Evolutionary conservation across 345 rosid genomes (phyloP).

Genomic region (sweet orange (Citrus sinensis)): DNA sequence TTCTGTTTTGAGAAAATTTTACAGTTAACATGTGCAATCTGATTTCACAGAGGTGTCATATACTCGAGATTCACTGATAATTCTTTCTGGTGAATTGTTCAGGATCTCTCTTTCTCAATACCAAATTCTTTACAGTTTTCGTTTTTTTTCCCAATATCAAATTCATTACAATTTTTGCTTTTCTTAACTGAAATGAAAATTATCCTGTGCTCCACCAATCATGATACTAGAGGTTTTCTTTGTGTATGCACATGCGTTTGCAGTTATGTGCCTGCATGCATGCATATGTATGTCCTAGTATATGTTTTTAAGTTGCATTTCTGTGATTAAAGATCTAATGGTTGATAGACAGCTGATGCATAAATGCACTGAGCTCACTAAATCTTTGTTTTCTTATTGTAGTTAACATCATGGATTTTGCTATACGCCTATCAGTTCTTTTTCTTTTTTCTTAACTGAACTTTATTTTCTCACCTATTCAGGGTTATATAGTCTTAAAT

Average conservation of each 20-base stretch:
- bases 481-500: constrained; percentile 79
- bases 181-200: not conserved
- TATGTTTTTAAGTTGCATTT: not conserved
- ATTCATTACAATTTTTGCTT: not conserved
- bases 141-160: not conserved
- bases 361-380: not conserved
- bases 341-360: not conserved
- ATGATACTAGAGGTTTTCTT: not conserved
- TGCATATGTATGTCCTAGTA: not conserved
- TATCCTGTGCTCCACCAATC: not conserved
- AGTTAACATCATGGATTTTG: not conserved
- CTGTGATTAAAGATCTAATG: not conserved
- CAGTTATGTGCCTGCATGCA: not conserved
- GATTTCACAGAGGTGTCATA: not conserved
- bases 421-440: not conserved
- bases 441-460: not conserved
- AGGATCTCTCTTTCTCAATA: not conserved
- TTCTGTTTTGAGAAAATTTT: not conserved
- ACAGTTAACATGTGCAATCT: not conserved
- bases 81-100: not conserved
- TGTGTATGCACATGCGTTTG: not conserved
- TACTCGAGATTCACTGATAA: not conserved
- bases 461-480: constrained; percentile 7
- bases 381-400: not conserved
- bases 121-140: not conserved